Evolutionary conservation across 2,329 filamentous ascomycete genomes (phyloP).

Genomic region (Arachnopeziza araneosa): DNA sequence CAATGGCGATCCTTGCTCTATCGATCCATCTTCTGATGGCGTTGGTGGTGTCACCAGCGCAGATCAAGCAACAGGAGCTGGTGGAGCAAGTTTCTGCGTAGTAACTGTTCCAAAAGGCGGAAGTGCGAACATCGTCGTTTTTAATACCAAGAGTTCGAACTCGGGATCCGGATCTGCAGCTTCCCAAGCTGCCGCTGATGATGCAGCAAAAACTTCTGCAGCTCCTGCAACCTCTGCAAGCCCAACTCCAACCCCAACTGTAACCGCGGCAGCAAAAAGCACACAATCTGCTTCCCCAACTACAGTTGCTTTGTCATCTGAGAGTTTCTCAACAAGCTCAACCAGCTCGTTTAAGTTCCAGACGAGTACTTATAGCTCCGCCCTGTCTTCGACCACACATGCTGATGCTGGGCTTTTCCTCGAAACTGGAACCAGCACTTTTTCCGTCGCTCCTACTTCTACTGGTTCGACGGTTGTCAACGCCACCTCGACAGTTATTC

Average conservation of each 20-base stretch:
- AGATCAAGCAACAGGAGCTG: constrained; percentile 53
- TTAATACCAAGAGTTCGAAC: constrained; percentile 30
- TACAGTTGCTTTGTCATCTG: constrained; percentile 16
- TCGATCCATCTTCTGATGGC: constrained; percentile 52
- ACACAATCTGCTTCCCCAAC: constrained; percentile 9
- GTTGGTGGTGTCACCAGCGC: constrained; percentile 56
- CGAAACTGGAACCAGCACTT: constrained; percentile 4
- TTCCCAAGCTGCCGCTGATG: neutral
- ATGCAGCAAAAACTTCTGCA: constrained; percentile 6
- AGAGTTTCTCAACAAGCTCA: neutral
- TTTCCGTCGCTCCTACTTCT: neutral
- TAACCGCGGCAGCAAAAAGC: constrained; percentile 14
- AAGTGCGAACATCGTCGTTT: constrained; percentile 63
- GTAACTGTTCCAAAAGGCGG: constrained; percentile 65
- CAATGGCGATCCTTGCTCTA: constrained; percentile 68
- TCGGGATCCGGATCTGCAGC: constrained; percentile 15
- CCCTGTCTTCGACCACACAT: constrained; percentile 9
- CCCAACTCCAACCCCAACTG: constrained; percentile 20
- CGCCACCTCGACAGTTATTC: constrained; percentile 7
- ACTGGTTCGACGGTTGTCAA: constrained; percentile 1
- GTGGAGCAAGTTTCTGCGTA: constrained; percentile 67
- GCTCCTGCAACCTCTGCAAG: constrained; percentile 18
- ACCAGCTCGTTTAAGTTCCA: neutral
- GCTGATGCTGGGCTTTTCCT: neutral
- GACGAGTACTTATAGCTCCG: constrained; percentile 3